Evolutionary conservation across 192 early-diverging fungal species (phyloP), one percentile per base, ranked within the genome.

Genomic region (Mortierella alpina): DNA sequence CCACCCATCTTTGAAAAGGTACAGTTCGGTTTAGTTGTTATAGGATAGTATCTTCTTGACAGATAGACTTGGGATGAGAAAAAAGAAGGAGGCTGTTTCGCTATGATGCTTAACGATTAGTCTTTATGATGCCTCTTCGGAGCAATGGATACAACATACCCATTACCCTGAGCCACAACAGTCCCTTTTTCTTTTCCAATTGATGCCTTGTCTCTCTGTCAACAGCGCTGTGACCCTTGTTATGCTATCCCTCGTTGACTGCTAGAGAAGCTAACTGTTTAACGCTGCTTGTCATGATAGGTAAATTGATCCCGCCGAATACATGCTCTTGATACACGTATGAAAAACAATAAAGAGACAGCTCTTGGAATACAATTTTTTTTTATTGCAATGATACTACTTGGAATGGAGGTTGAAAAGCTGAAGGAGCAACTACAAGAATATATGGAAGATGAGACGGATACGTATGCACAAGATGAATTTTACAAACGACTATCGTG

Each of bases 101-200:
- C 74, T 57, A 79, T 79, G 76, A 79, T 79, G 76, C 68, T 67
- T 66, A 66, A 79, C 68, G 76, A 79, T 79, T 79, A 79, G 76
- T 79, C 76, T 79, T 79, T 79, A 71, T 79, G 76, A 79, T 63
- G 76, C 61, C 75, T 70, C 67, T 66, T 47, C 55, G 74, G 68
- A 72, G 68, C 68, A 63, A 79, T 79, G 76, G 76, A 79, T 71
- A 62, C 76, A 79, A 79, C 76, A 67, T 79, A 79, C 68, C 76
- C 76, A 70, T 67, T 72, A 79, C 69, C 72, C 76, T 79, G 76
- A 79, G 69, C 75, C 66, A 65, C 40, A 51, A 39, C 31, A 66
- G 5, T 5, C 45, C 15, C 18, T 2, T 64, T 8, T 0, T 54
- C n/a, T 55, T 49, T 68, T 69, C 23, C 49, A 48, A 31, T 31